phyloP scores from a whole-genome alignment of 345 rosid genomes.

The Salix caprea region DNA sequence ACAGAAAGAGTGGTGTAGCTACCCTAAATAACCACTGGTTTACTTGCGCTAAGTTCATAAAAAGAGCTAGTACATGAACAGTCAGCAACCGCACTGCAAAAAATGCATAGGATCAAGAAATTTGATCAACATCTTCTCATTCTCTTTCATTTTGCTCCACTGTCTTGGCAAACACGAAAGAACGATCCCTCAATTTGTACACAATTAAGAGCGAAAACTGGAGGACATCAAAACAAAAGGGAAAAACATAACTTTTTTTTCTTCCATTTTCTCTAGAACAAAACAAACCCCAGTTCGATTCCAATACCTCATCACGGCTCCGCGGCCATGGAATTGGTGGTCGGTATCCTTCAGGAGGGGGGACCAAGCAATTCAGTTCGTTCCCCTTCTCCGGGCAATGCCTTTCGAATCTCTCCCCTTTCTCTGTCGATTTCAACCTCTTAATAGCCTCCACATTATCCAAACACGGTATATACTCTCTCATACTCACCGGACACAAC shows the following conservation, averaged over 20 bases:
- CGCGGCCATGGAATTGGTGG: conserved; percentile 81
- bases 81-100: no score
- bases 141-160: neutral
- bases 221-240: neutral
- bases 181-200: neutral
- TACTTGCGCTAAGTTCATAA: neutral
- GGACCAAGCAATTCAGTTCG: conserved; percentile 74
- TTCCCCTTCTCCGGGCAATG: conserved; percentile 66
- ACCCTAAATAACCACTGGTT: neutral
- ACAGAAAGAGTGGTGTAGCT: neutral
- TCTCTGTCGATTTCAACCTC: conserved; percentile 64
- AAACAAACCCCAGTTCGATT: neutral
- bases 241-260: neutral
- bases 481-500: conserved; percentile 57
- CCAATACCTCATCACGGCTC: conserved; percentile 86
- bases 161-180: neutral
- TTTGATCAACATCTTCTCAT: neutral
- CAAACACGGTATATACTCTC: conserved; percentile 84
- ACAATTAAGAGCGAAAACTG: neutral
- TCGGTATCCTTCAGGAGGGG: conserved; percentile 68
- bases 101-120: no score
- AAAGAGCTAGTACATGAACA: neutral
- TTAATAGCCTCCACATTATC: conserved; percentile 69
- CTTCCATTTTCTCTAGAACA: neutral
- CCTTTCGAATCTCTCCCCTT: conserved; percentile 77